phyloP scores from a whole-genome alignment of 768 basidiomycete species.

The Calocybe gangraenosa region DNA sequence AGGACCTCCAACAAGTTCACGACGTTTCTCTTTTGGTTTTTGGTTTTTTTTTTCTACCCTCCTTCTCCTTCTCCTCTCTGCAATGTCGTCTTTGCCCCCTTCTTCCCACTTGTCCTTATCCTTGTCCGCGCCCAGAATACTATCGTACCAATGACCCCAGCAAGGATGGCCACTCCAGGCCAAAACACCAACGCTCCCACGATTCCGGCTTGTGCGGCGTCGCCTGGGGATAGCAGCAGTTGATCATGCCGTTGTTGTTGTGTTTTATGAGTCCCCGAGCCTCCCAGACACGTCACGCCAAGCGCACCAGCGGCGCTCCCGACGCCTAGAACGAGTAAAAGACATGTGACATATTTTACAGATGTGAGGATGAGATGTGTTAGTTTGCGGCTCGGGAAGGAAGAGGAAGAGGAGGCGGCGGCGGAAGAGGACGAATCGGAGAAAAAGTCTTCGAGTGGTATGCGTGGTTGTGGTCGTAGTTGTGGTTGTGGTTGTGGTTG shows the following conservation, averaged over 20 bases:
- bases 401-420: neutral
- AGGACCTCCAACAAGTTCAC: too few relatives aligned
- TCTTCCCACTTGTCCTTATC: too few relatives aligned
- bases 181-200: slow-evolving; percentile 25
- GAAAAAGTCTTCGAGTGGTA: slow-evolving; percentile 29
- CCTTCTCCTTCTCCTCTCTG: too few relatives aligned
- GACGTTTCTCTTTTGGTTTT: too few relatives aligned
- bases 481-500: too few relatives aligned
- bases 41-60: too few relatives aligned
- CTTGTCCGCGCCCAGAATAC: too few relatives aligned
- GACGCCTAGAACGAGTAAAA: slow-evolving; percentile 18
- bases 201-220: slow-evolving; percentile 29
- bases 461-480: slow-evolving; percentile 9
- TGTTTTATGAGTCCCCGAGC: slow-evolving; percentile 1
- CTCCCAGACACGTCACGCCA: slow-evolving; percentile 26
- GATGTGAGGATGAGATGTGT: slow-evolving; percentile 10
- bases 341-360: slow-evolving; percentile 15
- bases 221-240: slow-evolving; percentile 19
- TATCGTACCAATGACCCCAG: slow-evolving; percentile 1
- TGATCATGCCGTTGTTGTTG: too few relatives aligned
- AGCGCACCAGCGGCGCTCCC: slow-evolving; percentile 27
- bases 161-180: slow-evolving; percentile 13
- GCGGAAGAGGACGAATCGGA: slow-evolving; percentile 23
- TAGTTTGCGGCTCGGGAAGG: too few relatives aligned
- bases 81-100: too few relatives aligned